Evolutionary conservation across 192 early-diverging fungal genomes (phyloP).

Genomic region (Coemansia sp.): DNA sequence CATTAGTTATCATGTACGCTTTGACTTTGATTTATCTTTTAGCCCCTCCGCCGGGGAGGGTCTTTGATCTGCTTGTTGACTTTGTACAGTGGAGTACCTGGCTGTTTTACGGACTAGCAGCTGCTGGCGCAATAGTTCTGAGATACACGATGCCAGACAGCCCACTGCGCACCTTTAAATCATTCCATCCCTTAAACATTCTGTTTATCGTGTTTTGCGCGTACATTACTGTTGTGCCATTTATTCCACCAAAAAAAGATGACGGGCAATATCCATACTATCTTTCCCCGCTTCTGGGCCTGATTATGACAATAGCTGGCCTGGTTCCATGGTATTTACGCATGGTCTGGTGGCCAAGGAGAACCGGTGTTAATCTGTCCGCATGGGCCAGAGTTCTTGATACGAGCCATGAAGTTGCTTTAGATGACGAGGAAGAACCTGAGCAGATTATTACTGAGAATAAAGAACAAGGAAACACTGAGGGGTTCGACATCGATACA

Average conservation of each 20-base stretch:
- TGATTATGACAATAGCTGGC: slow-evolving; percentile 40
- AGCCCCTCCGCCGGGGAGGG: slow-evolving; percentile 58
- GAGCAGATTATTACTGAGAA: not conserved
- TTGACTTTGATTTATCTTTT: slow-evolving; percentile 54
- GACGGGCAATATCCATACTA: slow-evolving; percentile 50
- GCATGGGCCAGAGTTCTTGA: slow-evolving; percentile 18
- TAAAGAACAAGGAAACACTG: not conserved
- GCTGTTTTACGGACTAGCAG: slow-evolving; percentile 59
- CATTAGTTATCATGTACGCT: slow-evolving; percentile 45
- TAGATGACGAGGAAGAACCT: not conserved
- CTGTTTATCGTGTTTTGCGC: slow-evolving; percentile 55
- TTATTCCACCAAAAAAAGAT: slow-evolving; percentile 50
- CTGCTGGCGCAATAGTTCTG: slow-evolving; percentile 55
- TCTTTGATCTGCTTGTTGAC: slow-evolving; percentile 63
- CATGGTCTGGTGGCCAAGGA: slow-evolving; percentile 47
- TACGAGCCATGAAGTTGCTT: not conserved
- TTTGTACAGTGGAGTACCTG: slow-evolving; percentile 60
- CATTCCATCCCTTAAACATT: slow-evolving; percentile 46
- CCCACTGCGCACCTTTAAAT: slow-evolving; percentile 52
- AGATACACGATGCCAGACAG: slow-evolving; percentile 40
- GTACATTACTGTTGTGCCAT: slow-evolving; percentile 57
- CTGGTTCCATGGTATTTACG: slow-evolving; percentile 52
- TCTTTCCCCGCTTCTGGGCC: slow-evolving; percentile 50
- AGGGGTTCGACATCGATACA: not conserved
- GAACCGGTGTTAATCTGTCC: slow-evolving; percentile 19